These are phyloP conservation scores for Pythium oligandrum DNA, from an alignment of 352 stramenopile genomes.

Conservation along the genomic window DNA sequence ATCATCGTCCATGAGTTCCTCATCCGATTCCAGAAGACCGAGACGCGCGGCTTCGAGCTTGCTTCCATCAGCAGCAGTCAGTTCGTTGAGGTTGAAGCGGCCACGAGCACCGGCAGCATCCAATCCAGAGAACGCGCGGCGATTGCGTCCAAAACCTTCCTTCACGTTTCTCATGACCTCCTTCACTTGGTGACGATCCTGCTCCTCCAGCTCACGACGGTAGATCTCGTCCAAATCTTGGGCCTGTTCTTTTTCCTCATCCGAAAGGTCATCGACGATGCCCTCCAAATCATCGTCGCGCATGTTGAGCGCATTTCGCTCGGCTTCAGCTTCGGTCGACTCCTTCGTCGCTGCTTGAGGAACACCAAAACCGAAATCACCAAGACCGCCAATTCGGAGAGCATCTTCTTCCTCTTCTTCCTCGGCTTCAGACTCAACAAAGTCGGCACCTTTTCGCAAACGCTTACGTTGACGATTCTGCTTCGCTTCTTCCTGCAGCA, in stretches of 20 bases:
- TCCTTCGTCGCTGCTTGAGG: slow-evolving; percentile 60
- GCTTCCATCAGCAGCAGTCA: slow-evolving; percentile 73
- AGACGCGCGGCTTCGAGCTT: slow-evolving; percentile 75
- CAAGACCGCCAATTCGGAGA: slow-evolving; percentile 74
- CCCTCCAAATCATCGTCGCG: slow-evolving; percentile 77
- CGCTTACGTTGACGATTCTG: slow-evolving; percentile 55
- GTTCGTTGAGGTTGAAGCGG: slow-evolving; percentile 78
- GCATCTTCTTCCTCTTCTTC: slow-evolving; percentile 84
- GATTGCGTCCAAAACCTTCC: slow-evolving; percentile 82
- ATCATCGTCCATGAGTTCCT: slow-evolving; percentile 58
- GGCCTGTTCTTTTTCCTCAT: slow-evolving; percentile 66
- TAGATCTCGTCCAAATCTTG: slow-evolving; percentile 74
- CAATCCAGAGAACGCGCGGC: slow-evolving; percentile 60
- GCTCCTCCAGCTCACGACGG: slow-evolving; percentile 57
- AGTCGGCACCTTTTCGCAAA: slow-evolving; percentile 43
- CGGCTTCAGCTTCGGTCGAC: slow-evolving; percentile 73
- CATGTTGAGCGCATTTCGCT: slow-evolving; percentile 66
- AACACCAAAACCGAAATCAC: slow-evolving; percentile 84
- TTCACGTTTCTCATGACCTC: slow-evolving; percentile 89
- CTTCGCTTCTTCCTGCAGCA: slow-evolving; percentile 56
- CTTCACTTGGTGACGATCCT: slow-evolving; percentile 68
- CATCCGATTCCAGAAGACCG: slow-evolving; percentile 74
- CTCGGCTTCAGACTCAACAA: slow-evolving; percentile 81
- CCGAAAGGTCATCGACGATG: slow-evolving; percentile 84
- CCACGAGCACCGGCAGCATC: slow-evolving; percentile 55